A percentile compares a stretch with the other conserved stretches of the same genome.
These are phyloP conservation scores for Talaromyces funiculosus DNA, from an alignment of 2,329 filamentous ascomycete species.

Conservation along the genomic window DNA sequence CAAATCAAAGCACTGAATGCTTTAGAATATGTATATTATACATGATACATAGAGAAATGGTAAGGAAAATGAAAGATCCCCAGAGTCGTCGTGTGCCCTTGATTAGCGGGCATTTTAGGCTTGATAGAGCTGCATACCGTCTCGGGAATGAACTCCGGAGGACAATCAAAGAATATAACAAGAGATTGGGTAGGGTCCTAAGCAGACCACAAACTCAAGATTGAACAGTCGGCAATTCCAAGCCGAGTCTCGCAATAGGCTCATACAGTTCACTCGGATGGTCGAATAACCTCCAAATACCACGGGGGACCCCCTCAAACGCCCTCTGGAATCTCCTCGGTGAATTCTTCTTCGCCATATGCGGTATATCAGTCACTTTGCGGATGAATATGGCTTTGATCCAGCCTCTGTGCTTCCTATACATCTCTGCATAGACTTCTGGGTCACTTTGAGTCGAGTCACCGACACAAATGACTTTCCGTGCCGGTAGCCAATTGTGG, in stretches of 20 bases:
- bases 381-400: constrained; percentile 79
- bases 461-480: constrained; percentile 77
- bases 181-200: background rate
- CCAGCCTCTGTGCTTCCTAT: constrained; percentile 64
- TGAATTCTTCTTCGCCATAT: constrained; percentile 69
- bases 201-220: background rate
- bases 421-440: constrained; percentile 80
- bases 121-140: constrained; percentile 15
- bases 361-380: constrained; percentile 70
- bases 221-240: background rate
- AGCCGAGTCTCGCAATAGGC: constrained; percentile 26
- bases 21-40: background rate
- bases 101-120: background rate
- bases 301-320: constrained; percentile 66
- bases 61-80: background rate
- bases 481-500: constrained; percentile 68
- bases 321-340: constrained; percentile 73
- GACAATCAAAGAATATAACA: background rate
- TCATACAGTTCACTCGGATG: constrained; percentile 59
- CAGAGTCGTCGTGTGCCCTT: background rate
- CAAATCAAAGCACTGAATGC: background rate
- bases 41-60: background rate
- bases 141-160: background rate
- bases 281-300: constrained; percentile 77
- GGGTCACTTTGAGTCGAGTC: constrained; percentile 91